Evolutionary conservation across 2,329 filamentous ascomycete genomes (phyloP).

Genomic region (Leptographium wingfieldii): DNA sequence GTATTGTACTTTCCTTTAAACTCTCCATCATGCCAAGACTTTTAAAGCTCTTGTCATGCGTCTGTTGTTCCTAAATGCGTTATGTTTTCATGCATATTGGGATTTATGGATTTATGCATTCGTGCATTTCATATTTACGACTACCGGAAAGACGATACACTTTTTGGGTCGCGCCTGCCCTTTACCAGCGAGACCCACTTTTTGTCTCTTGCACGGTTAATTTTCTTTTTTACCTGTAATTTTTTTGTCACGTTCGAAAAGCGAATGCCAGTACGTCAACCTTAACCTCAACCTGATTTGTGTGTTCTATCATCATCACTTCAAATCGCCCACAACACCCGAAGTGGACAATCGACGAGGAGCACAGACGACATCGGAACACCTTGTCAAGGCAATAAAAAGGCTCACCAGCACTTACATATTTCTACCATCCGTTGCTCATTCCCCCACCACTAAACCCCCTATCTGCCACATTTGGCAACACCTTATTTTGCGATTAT

Average conservation of each 20-base stretch:
- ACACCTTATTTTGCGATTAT: not conserved
- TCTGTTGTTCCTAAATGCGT: no score
- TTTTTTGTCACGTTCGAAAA: slow-evolving; percentile 1
- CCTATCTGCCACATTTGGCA: not conserved
- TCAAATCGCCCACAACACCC: not conserved
- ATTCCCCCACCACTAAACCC: not conserved
- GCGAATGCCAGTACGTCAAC: not conserved
- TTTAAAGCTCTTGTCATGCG: no score
- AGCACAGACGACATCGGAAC: not conserved
- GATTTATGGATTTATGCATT: not conserved
- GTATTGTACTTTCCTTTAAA: no score
- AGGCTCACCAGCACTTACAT: not conserved
- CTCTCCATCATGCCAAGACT: no score
- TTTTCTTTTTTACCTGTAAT: not conserved
- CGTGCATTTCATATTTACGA: not conserved
- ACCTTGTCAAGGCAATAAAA: not conserved
- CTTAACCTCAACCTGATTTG: not conserved
- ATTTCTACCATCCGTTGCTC: not conserved
- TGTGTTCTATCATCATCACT: not conserved
- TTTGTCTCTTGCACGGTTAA: not conserved
- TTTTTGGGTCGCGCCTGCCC: not conserved
- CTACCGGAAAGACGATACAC: not conserved
- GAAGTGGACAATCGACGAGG: not conserved
- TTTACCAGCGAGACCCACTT: not conserved
- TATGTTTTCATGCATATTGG: not conserved